Evolutionary conservation across 441 rosid species (phyloP), one percentile per base, ranked within the genome.

Genomic region (Capsella rubella): DNA sequence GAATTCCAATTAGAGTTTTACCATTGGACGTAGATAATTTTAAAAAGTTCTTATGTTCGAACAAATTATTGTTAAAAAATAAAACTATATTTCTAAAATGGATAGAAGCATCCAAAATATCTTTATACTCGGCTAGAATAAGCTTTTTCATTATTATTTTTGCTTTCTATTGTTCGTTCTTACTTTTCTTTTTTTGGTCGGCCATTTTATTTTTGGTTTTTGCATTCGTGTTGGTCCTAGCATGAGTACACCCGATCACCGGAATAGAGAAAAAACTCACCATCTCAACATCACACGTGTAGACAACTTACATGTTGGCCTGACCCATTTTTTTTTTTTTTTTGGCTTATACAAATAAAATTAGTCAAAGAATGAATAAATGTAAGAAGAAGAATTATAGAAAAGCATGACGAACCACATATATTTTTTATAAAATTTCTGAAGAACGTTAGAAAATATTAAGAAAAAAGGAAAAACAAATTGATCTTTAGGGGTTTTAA

Each of bases 161-260:
- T 18, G n/a, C 21, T 71, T 60, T 49, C 4, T 16, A 3, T 29
- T 28, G 71, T 14, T 37, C 21, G 71, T 14, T 37, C 21, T n/a
- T 46, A 6, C 50, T 46, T 46, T 46, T 46, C 21, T 46, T 42
- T 27, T 18, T 60, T 39, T 8, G 70, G 64, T 63, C 76, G 55
- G 76, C 70, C 76, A 63, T 53, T 53, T 42, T 42, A 1, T 56
- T 27, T 15, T 42, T 62, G 2, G 61, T 40, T 60, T 39, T 39
- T 34, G 61, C n/a, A 27, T 40, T 61, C 34, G 43, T 61, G 61
- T 71, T 52, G 42, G 34, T 52, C 31, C 27, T 35, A 29, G 10
- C 53, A 16, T 61, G 25, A 18, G 11, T 39, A 8, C 43, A 69
- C 49, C 27, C 29, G 42, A 31, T 53, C 40, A 43, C 64, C n/a